These are phyloP conservation scores for Corchorus olitorius DNA, from an alignment of 345 rosid species.

Conservation along the genomic window DNA sequence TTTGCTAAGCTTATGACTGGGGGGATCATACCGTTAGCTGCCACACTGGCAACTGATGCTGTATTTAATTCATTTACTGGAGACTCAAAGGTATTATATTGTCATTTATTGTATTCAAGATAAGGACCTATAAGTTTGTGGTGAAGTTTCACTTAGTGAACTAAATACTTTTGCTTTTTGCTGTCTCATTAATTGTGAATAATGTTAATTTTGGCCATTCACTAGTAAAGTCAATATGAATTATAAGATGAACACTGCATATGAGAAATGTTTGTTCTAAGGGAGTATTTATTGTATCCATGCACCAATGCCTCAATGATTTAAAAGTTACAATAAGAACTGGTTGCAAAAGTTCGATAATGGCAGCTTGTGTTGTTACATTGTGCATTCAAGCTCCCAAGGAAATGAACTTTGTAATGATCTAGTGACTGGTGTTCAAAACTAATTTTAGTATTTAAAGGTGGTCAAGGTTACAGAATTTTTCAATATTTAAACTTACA, in stretches of 20 bases:
- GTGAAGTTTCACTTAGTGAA: not conserved
- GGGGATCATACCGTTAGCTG: conserved; percentile 89
- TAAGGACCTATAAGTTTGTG: conserved; percentile 2
- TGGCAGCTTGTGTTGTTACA: not conserved
- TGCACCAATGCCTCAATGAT: not conserved
- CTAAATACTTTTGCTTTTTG: not conserved
- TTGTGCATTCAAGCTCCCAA: conserved; percentile 1
- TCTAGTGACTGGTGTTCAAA: not conserved
- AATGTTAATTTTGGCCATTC: not conserved
- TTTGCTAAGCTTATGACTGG: conserved; percentile 90
- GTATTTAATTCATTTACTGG: conserved; percentile 80
- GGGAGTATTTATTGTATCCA: not conserved
- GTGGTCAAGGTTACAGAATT: not conserved
- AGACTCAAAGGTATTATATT: conserved; percentile 75
- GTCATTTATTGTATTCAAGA: conserved; percentile 2
- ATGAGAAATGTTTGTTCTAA: not conserved
- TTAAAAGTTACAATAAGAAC: not conserved
- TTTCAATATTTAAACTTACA: not conserved
- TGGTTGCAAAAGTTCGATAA: not conserved
- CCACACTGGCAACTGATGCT: conserved; percentile 71
- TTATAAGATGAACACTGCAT: not conserved
- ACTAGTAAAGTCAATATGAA: not conserved
- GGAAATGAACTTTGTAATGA: not conserved
- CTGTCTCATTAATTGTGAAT: not conserved
- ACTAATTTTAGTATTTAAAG: not conserved